Base-by-base conservation (phyloP, 345 rosid species). In the Alliaria petiolata region DNA sequence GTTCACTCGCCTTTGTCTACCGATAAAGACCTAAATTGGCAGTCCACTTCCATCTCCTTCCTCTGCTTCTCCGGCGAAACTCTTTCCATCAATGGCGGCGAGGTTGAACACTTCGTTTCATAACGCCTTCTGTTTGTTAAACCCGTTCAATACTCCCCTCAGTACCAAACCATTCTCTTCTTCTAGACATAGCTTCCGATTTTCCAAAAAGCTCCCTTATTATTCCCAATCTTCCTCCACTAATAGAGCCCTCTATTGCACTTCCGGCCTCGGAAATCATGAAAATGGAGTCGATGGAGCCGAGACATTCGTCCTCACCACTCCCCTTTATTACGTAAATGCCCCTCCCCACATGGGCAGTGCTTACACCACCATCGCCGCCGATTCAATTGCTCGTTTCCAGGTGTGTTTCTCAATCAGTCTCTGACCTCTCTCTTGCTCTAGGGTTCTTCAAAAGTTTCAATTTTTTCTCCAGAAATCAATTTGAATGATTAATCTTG, bases 291-390 rank as follows among this genome's bases (percentile, higher is more conserved):
- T 52, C 17, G 47, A 49, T 44, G 52, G 65, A 45, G 69, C 54
- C 6, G 81, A 78, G 10, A 64, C 80, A 1, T 91, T 87, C 78
- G 90, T 93, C 70, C 85, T 93, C 67, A 86, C 98, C 1, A 91
- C 98, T 69, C 98, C 97, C 4, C 97, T 93, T 81, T 93, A 89
- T 81, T 93, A 93, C 79, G 97, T 93, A 3, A 93, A 93, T 84
- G 98, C 98, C 76, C 96, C 98, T 86, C 98, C 98, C 19, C 98
- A 91, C 64, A 93, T 93, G 98, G 98, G 98, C 25, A 91, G 98
- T 74, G 98, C 98, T 31, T 93, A 93, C 84, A 89, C 96, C 46
- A 93, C 98, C 56, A 90, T 93, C 15, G 96, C 98, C 38, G 98
- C 97, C 39, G 98, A 93, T 76, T 90, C 97, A 60, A 81, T 91